Evolutionary conservation across 805 yeast genomes (phyloP).

Genomic region (Kodamaea kakaduensis): DNA sequence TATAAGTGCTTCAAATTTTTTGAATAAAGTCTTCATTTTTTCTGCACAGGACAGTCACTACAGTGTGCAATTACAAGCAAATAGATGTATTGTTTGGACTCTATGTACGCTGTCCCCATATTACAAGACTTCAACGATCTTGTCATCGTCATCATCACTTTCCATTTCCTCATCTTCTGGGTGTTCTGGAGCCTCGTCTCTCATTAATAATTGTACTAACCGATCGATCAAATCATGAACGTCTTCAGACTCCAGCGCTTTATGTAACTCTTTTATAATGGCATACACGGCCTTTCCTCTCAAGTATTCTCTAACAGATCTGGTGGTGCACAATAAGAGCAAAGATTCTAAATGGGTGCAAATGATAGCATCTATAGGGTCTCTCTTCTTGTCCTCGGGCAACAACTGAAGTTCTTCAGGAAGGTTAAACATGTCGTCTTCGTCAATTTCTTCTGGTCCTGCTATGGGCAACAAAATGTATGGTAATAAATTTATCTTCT

Average conservation of each 20-base stretch:
- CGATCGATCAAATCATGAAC: slow-evolving; percentile 74
- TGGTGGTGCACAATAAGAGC: slow-evolving; percentile 73
- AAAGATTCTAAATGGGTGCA: slow-evolving; percentile 76
- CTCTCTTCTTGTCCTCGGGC: slow-evolving; percentile 72
- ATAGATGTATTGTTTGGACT: no score
- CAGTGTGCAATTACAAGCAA: no score
- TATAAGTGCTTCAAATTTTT: no score
- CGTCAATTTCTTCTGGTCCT: slow-evolving; percentile 68
- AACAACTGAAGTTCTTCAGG: slow-evolving; percentile 86
- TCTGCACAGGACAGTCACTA: no score
- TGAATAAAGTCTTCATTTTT: no score
- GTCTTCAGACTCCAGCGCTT: slow-evolving; percentile 38
- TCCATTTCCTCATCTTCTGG: slow-evolving; percentile 36
- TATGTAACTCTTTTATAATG: slow-evolving; percentile 80
- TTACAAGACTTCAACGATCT: slow-evolving; percentile 51
- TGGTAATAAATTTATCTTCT: slow-evolving; percentile 69
- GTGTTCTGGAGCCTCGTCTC: slow-evolving; percentile 68
- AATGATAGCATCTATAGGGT: slow-evolving; percentile 61
- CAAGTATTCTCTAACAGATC: slow-evolving; percentile 65
- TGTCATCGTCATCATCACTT: slow-evolving; percentile 46
- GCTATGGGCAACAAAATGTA: slow-evolving; percentile 79
- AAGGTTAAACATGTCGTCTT: slow-evolving; percentile 79
- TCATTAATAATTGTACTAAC: slow-evolving; percentile 83
- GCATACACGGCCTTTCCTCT: slow-evolving; percentile 85
- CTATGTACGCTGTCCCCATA: no score